A percentile compares a stretch with the other conserved stretches of the same genome.
These are phyloP conservation scores for Chlamydomonas sp. DNA, from an alignment of 139 green algal species.

Conservation along the genomic window DNA sequence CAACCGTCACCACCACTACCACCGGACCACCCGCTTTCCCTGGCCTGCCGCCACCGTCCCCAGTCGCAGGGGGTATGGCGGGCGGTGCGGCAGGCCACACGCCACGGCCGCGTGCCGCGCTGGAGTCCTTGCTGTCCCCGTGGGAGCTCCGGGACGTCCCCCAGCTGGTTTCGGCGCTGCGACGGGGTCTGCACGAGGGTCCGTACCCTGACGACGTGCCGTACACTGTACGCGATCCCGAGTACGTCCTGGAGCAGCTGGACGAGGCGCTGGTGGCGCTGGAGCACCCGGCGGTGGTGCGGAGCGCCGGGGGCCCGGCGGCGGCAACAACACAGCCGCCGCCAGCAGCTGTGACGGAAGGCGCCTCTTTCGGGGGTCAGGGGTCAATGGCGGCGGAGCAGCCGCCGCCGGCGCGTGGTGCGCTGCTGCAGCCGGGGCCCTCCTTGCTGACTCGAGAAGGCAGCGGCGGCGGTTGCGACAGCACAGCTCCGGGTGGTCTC, in stretches of 20 bases:
- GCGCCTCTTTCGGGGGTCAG: too few relatives aligned
- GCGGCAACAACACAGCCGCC: neutral
- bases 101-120: too few relatives aligned
- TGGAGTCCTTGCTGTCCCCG: neutral
- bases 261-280: constrained; percentile 22
- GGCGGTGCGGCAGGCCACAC: too few relatives aligned
- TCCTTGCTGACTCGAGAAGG: neutral
- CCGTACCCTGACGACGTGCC: constrained; percentile 22
- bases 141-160: constrained; percentile 27
- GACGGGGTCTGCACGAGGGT: constrained; percentile 5
- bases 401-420: neutral
- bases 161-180: constrained; percentile 6
- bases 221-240: constrained; percentile 14
- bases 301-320: neutral
- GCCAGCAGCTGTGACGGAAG: too few relatives aligned
- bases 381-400: too few relatives aligned
- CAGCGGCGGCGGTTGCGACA: too few relatives aligned
- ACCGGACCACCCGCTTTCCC: too few relatives aligned
- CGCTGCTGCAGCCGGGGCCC: too few relatives aligned
- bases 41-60: too few relatives aligned
- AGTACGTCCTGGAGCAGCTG: constrained; percentile 24
- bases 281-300: constrained; percentile 2
- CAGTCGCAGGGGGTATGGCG: too few relatives aligned
- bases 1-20: too few relatives aligned
- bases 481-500: too few relatives aligned